Evolutionary conservation across 768 basidiomycete genomes (phyloP).

Genomic region (Roridomyces roridus): DNA sequence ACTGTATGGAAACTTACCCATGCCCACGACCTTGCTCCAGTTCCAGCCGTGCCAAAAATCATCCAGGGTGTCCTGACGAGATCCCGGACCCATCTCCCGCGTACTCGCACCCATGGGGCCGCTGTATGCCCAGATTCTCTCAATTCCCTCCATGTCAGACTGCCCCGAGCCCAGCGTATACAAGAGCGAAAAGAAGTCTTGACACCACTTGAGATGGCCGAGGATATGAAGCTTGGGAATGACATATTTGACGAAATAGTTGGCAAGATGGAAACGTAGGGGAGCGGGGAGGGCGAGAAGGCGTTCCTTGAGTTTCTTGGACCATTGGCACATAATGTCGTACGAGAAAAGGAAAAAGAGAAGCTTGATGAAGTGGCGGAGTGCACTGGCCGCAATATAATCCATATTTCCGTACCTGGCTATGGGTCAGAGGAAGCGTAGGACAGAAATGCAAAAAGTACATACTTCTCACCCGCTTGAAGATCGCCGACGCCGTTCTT

Average conservation of each 20-base stretch:
- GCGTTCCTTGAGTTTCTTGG: slow-evolving; percentile 25
- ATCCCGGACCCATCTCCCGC: slow-evolving; percentile 39
- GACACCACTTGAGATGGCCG: slow-evolving; percentile 32
- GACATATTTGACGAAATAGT: neutral
- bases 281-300: slow-evolving; percentile 15
- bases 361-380: neutral
- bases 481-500: slow-evolving; percentile 35
- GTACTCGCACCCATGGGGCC: slow-evolving; percentile 37
- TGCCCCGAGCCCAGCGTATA: slow-evolving; percentile 30
- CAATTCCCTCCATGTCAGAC: slow-evolving; percentile 39
- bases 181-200: slow-evolving; percentile 35
- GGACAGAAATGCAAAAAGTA: neutral
- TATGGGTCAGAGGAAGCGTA: neutral
- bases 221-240: slow-evolving; percentile 41
- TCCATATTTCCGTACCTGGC: slow-evolving; percentile 35
- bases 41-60: slow-evolving; percentile 39
- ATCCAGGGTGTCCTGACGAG: slow-evolving; percentile 36
- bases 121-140: slow-evolving; percentile 37
- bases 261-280: slow-evolving; percentile 11
- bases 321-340: slow-evolving; percentile 40
- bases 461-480: slow-evolving; percentile 38
- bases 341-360: slow-evolving; percentile 28
- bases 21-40: slow-evolving; percentile 27
- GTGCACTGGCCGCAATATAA: slow-evolving; percentile 26
- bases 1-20: slow-evolving; percentile 23